Evolutionary conservation across 768 basidiomycete genomes (phyloP).

Genomic region (Boletus reticulatus): DNA sequence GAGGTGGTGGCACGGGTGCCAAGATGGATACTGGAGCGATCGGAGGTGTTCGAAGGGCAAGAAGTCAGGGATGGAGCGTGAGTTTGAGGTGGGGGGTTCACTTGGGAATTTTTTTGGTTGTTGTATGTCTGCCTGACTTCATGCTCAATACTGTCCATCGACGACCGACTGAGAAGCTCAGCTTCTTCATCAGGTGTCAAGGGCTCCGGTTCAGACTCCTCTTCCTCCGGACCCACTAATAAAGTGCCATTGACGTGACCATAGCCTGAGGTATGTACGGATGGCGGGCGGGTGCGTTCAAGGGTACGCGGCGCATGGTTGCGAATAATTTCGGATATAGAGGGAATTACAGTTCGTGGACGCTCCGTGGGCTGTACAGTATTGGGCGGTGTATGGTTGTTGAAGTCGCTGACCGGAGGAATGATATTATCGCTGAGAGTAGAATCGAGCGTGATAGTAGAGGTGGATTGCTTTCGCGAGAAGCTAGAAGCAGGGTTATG

Average conservation of each 20-base stretch:
- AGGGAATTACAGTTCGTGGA: conserved; percentile 60
- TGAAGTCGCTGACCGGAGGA: conserved; percentile 7
- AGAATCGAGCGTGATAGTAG: conserved; percentile 31
- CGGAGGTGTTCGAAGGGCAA: conserved; percentile 51
- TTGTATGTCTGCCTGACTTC: conserved; percentile 73
- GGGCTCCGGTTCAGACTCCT: conserved; percentile 49
- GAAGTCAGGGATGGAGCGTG: conserved; percentile 30
- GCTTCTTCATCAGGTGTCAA: conserved; percentile 54
- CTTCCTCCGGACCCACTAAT: conserved; percentile 46
- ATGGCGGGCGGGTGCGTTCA: conserved; percentile 46
- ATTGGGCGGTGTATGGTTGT: conserved; percentile 7
- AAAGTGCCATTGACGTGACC: conserved; percentile 46
- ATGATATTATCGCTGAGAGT: conserved; percentile 16
- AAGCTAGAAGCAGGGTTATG: conserved; percentile 18
- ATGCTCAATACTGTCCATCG: conserved; percentile 83
- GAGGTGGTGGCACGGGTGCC: conserved; percentile 34
- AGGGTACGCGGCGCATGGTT: conserved; percentile 64
- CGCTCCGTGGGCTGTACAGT: conserved; percentile 25
- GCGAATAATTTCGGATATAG: conserved; percentile 87
- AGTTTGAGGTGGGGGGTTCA: conserved; percentile 39
- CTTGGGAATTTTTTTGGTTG: conserved; percentile 43
- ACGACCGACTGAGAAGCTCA: conserved; percentile 74
- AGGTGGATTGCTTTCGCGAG: conserved; percentile 27
- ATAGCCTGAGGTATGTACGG: conserved; percentile 46
- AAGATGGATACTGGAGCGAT: conserved; percentile 45